Conservation (phyloP, 768 basidiomycete genomes). For the Boletellus emodensis region DNA sequence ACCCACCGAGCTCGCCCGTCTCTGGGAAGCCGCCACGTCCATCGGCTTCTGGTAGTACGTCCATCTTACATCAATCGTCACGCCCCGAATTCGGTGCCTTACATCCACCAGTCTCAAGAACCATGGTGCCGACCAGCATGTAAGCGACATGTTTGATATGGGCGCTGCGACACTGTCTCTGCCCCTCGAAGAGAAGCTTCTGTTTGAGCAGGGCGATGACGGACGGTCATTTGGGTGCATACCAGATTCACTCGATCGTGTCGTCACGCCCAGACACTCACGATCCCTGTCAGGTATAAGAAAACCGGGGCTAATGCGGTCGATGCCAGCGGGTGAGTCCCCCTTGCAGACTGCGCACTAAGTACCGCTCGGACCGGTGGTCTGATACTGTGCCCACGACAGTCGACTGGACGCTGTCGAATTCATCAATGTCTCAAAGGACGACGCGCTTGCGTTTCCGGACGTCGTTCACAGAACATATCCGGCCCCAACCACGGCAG, state of each 20-base stretch:
- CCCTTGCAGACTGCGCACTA: no score
- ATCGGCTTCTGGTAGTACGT: slow-evolving; percentile 56
- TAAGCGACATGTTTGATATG: slow-evolving; percentile 39
- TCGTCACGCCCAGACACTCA: neutral
- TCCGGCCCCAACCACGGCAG: slow-evolving; percentile 46
- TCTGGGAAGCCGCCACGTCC: slow-evolving; percentile 46
- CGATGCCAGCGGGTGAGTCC: slow-evolving; percentile 48
- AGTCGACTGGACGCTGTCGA: slow-evolving; percentile 47
- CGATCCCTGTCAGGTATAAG: slow-evolving; percentile 46
- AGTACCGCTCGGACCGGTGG: neutral
- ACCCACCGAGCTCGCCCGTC: slow-evolving; percentile 35
- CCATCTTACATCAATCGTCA: no score
- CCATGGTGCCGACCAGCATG: slow-evolving; percentile 37
- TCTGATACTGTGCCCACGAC: neutral
- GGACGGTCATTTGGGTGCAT: slow-evolving; percentile 39
- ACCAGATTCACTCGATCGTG: neutral
- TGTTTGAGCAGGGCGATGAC: slow-evolving; percentile 40
- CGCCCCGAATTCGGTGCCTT: no score
- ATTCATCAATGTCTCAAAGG: slow-evolving; percentile 65
- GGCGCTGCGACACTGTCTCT: slow-evolving; percentile 40
- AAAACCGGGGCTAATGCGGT: slow-evolving; percentile 59
- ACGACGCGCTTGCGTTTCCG: slow-evolving; percentile 64
- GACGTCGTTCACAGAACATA: slow-evolving; percentile 50
- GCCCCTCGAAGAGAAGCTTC: slow-evolving; percentile 39
- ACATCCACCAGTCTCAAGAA: slow-evolving; percentile 36